Base-by-base conservation (phyloP, 2,329 filamentous ascomycete species). In the Geosmithia flava region DNA sequence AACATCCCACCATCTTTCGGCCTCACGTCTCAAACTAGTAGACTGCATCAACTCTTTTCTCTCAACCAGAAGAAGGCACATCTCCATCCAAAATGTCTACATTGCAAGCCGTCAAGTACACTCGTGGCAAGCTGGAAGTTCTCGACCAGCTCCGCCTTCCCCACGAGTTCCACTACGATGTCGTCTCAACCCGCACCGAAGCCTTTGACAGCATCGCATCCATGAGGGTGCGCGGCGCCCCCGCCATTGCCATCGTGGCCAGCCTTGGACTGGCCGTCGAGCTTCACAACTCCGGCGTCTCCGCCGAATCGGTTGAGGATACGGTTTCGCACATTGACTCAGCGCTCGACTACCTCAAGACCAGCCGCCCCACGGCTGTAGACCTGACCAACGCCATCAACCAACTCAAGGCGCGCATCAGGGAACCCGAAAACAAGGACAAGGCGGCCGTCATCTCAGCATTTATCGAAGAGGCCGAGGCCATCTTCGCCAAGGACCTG, bases 161-260 rank as follows among this genome's bases (percentile, higher is more conserved):
- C 15, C 86, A 93, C 59, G 80, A 85, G 56, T 82, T 87, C 59
- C 78, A 86, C 62, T 93, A 90, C 63, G 85, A 91, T 58, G 63
- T 76, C 53, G 78, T 91, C 47, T 74, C 74, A 29, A 85, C 78
- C 11, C 78, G 81, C 53, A 76, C 83, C 56, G 83, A 88, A 65
- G 87, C 85, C 39, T 93, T 87, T 68, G 82, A 88, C 62, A 86
- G 84, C 57, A 93, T 93, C 67, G 81, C 80, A 56, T 76, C 84
- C 16, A 93, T 93, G 87, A 69, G 81, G 45, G 80, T 83, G 7
- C 80, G 87, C 58, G 87, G 67, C 33, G 93, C 93, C 5, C 93
- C 93, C 1, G 93, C 93, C 44, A 98, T 98, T 63, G 93, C 93
- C 43, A 97, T 98, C 54, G 93, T 98, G n/a, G 93, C 93, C 20